Evolutionary conservation across 352 stramenopile species (phyloP), one percentile per base, ranked within the genome.

Genomic region (Phytopythium aichiense): DNA sequence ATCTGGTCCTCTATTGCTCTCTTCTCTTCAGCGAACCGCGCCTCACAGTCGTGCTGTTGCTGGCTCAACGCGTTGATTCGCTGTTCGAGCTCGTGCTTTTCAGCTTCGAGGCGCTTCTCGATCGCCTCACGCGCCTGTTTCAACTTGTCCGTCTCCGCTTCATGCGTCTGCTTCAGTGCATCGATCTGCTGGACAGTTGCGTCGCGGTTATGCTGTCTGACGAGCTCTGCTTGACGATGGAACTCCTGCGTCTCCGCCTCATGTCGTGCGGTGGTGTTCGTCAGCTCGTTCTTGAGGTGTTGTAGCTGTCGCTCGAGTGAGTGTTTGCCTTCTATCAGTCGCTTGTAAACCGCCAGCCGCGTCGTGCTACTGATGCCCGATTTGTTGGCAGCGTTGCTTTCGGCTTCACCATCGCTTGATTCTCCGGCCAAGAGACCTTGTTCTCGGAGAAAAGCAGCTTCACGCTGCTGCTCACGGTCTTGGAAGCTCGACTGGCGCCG

Each of bases 321-420:
- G 20, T 38, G 28, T 8, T 42, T 63, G 7, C 45, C 48, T 2
- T 56, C 57, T 1, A 63, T 20, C 30, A 63, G 35, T 7, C 28
- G 43, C 11, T 60, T 68, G 61, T 83, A 80, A 18, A 80, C 63
- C 13, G 35, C 43, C 16, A 80, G 25, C 7, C 67, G 72, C 7
- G 37, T 50, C n/a, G 31, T 52, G n/a, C 58, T 52, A 8, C 68
- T 62, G 9, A 81, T 46, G 0, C 35, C 37, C 9, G 11, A 30
- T 7, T 53, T 38, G 25, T 1, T 61, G 1, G 48, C n/a, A 3
- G 8, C 22, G 13, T 30, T 25, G 1, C 7, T 37, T 15, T 43
- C 15, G 18, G 49, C 20, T n/a, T 25, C 38, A 7, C 25, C 12
- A 30, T 16, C 50, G 5, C 16, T 54, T 6, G 8, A 2, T 12